These are phyloP conservation scores for Melocanna baccifera DNA, from an alignment of 176 grass and related monocot genomes.

Conservation along the genomic window DNA sequence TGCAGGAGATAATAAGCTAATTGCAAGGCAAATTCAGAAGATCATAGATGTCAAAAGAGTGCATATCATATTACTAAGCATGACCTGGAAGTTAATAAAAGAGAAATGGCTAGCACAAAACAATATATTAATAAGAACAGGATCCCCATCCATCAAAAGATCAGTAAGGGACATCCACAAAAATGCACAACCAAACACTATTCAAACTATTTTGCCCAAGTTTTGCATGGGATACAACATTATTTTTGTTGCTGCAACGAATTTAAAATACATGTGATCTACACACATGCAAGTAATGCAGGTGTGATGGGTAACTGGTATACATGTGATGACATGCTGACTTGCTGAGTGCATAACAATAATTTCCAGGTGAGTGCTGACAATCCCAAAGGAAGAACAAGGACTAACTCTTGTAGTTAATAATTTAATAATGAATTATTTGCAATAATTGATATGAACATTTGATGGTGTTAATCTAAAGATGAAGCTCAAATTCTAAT, in stretches of 20 bases:
- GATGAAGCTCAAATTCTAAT: constrained; percentile 2
- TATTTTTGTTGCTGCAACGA: neutral
- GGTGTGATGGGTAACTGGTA: neutral
- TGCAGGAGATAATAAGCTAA: constrained; percentile 5
- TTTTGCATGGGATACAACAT: neutral
- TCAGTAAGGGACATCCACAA: neutral
- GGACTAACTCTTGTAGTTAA: neutral
- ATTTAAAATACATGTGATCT: neutral
- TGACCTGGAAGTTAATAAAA: neutral
- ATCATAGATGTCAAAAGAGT: neutral
- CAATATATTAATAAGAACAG: neutral
- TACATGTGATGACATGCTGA: neutral
- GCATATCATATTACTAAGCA: neutral
- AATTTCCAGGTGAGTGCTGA: neutral
- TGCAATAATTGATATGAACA: neutral
- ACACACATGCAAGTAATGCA: neutral
- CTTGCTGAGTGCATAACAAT: neutral
- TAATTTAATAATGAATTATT: neutral
- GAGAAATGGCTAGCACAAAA: neutral
- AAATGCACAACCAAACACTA: neutral
- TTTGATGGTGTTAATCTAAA: neutral
- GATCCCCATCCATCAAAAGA: neutral
- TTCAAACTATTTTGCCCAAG: neutral
- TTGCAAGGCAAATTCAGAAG: constrained; percentile 5
- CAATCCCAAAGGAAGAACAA: constrained; percentile 3